phyloP scores from a whole-genome alignment of 768 basidiomycete genomes.

The Sutorius australiensis region DNA sequence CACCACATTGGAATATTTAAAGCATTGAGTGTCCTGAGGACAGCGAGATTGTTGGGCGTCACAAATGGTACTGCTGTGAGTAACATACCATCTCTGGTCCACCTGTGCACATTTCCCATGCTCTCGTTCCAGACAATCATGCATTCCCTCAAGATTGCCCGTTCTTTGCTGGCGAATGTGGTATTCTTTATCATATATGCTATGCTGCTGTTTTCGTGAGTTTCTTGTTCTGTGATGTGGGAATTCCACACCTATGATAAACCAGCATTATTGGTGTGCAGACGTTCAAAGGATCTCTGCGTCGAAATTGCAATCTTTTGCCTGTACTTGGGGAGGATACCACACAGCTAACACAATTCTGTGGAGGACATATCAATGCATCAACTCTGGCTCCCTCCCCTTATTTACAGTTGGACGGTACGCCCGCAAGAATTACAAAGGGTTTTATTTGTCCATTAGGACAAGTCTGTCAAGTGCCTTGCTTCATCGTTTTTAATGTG shows the following conservation, averaged over 20 bases:
- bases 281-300: slow-evolving; percentile 82
- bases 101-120: slow-evolving; percentile 8
- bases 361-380: slow-evolving; percentile 79
- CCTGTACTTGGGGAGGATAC: slow-evolving; percentile 52
- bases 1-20: slow-evolving; percentile 85
- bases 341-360: slow-evolving; percentile 53
- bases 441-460: slow-evolving; percentile 90
- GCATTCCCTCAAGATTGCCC: slow-evolving; percentile 85
- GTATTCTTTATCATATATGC: slow-evolving; percentile 91
- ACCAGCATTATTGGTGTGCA: slow-evolving; percentile 85
- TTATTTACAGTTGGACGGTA: slow-evolving; percentile 40
- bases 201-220: slow-evolving; percentile 82
- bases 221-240: not conserved
- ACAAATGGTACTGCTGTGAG: slow-evolving; percentile 89
- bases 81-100: slow-evolving; percentile 1
- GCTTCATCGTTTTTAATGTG: not conserved
- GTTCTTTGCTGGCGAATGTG: slow-evolving; percentile 85
- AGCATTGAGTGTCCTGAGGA: slow-evolving; percentile 82
- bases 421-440: slow-evolving; percentile 46
- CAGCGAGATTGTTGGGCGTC: slow-evolving; percentile 76
- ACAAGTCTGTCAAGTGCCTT: slow-evolving; percentile 70
- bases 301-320: slow-evolving; percentile 56
- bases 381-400: slow-evolving; percentile 42
- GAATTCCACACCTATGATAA: not conserved
- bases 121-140: slow-evolving; percentile 63